Evolutionary conservation across 2,329 filamentous ascomycete genomes (phyloP).

Genomic region (Sclerotinia spermophila): DNA sequence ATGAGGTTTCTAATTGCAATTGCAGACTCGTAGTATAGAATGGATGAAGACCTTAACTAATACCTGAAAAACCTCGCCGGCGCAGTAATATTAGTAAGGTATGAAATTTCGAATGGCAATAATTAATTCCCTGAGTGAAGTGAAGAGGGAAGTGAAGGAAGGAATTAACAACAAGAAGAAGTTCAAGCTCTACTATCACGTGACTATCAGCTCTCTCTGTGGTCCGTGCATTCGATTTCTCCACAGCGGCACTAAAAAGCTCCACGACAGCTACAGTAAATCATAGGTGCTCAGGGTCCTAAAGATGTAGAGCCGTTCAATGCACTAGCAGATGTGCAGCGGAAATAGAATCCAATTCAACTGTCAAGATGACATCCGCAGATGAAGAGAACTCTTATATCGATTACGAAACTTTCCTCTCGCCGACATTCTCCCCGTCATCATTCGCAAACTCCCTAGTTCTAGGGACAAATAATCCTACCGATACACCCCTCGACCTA

Average conservation of each 20-base stretch:
- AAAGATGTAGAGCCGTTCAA: background rate
- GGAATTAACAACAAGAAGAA: background rate
- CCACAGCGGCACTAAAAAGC: constrained; percentile 1
- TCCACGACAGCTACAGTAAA: constrained; percentile 16
- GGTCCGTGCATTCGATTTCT: constrained; percentile 6
- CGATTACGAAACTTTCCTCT: constrained; percentile 89
- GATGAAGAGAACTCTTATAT: constrained; percentile 77
- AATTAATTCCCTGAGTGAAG: background rate
- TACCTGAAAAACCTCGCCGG: background rate
- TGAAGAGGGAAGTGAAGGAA: background rate
- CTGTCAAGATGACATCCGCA: constrained; percentile 29
- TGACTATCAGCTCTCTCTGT: background rate
- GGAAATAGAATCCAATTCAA: background rate
- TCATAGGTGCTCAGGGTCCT: background rate
- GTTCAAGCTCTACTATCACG: background rate
- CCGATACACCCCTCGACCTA: constrained; percentile 85
- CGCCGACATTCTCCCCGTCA: constrained; percentile 74
- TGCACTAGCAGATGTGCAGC: background rate
- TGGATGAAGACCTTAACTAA: background rate
- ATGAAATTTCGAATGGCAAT: background rate
- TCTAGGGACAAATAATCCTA: constrained; percentile 84
- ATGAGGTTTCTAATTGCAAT: background rate
- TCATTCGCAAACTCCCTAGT: constrained; percentile 87
- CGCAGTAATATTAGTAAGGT: background rate
- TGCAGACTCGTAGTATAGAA: background rate